Evolutionary conservation across 208 protist species (phyloP).

Genomic region (Acanthamoeba healyi): DNA sequence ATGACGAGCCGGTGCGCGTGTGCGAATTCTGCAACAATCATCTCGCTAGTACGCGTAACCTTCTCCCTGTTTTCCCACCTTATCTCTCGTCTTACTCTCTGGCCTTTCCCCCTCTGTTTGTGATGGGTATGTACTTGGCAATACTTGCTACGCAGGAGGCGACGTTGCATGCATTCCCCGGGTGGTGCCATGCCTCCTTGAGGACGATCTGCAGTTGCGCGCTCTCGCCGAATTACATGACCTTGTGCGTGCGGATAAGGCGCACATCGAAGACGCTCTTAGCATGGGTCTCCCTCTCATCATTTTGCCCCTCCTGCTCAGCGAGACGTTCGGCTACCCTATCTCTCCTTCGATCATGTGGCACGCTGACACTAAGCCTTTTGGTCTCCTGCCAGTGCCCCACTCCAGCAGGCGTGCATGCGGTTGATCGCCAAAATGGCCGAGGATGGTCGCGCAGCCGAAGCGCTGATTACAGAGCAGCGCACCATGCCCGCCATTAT

Average conservation of each 20-base stretch:
- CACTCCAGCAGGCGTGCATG: slow-evolving; percentile 43
- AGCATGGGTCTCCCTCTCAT: background rate
- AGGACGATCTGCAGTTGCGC: slow-evolving; percentile 9
- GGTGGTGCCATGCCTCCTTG: slow-evolving; percentile 22
- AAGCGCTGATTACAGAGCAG: background rate
- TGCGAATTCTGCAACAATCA: slow-evolving; percentile 43
- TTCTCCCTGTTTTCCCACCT: background rate
- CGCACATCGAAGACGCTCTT: background rate
- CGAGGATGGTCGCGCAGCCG: background rate
- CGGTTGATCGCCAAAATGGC: slow-evolving; percentile 5
- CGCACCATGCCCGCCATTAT: background rate
- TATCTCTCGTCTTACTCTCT: background rate
- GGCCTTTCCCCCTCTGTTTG: no score
- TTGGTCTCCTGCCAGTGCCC: background rate
- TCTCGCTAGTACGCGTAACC: background rate
- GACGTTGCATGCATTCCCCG: slow-evolving; percentile 10
- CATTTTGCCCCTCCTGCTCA: background rate
- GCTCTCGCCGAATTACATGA: background rate
- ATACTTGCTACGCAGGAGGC: background rate
- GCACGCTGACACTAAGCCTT: background rate
- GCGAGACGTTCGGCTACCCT: background rate
- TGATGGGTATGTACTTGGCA: no score
- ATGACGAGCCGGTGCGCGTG: slow-evolving; percentile 65
- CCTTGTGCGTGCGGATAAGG: slow-evolving; percentile 11
- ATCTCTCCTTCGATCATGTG: background rate